Evolutionary conservation across 805 yeast genomes (phyloP).

Genomic region (Candida awuae): DNA sequence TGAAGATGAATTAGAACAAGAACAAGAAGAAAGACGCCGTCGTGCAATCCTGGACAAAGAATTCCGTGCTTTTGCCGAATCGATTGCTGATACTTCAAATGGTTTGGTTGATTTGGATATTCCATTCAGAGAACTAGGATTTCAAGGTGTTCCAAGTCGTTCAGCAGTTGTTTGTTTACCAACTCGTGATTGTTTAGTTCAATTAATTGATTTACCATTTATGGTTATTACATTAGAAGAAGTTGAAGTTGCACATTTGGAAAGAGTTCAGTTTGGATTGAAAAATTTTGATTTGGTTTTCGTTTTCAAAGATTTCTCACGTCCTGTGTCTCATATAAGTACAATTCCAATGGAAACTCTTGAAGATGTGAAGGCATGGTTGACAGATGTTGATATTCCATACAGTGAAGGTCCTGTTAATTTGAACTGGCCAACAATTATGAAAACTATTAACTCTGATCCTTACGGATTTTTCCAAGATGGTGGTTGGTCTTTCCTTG

Average conservation of each 20-base stretch:
- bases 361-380: slow-evolving; percentile 92
- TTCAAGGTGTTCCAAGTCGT: slow-evolving; percentile 94
- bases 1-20: slow-evolving; percentile 97
- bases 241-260: slow-evolving; percentile 89
- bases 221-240: slow-evolving; percentile 85
- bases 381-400: slow-evolving; percentile 96
- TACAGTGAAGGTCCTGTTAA: slow-evolving; percentile 91
- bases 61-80: slow-evolving; percentile 81
- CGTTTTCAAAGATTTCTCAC: slow-evolving; percentile 82
- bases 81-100: slow-evolving; percentile 79
- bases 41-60: slow-evolving; percentile 87
- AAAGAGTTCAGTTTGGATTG: slow-evolving; percentile 94
- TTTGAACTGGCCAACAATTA: slow-evolving; percentile 90
- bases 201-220: slow-evolving; percentile 90
- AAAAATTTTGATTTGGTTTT: slow-evolving; percentile 96
- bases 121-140: slow-evolving; percentile 93
- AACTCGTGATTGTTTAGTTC: slow-evolving; percentile 92
- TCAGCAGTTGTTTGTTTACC: slow-evolving; percentile 94
- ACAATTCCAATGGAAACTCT: slow-evolving; percentile 89
- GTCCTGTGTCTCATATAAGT: slow-evolving; percentile 85
- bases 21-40: slow-evolving; percentile 94
- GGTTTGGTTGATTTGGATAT: slow-evolving; percentile 83
- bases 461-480: slow-evolving; percentile 90
- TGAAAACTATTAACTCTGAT: slow-evolving; percentile 87
- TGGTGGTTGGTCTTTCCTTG: slow-evolving; percentile 95